These are phyloP conservation scores for Candida oleophila DNA, from an alignment of 805 yeast species.

Conservation along the genomic window DNA sequence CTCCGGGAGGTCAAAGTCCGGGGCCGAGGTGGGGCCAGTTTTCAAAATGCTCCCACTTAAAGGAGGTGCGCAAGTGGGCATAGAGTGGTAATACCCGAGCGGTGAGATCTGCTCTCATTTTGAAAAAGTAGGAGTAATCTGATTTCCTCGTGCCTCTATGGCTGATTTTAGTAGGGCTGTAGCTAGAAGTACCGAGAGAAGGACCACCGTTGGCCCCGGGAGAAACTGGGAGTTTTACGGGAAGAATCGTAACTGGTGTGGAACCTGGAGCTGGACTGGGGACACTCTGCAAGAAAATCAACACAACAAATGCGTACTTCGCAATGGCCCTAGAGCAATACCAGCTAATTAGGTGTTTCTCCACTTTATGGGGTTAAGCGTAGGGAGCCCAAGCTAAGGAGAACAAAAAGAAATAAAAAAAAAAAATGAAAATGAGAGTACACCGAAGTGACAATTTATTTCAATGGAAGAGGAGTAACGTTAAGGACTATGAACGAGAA, in stretches of 20 bases:
- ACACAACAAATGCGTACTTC: too few species aligned
- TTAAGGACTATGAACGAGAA: too few species aligned
- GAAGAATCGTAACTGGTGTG: background rate
- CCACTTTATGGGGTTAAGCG: background rate
- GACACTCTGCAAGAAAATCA: too few species aligned
- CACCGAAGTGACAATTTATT: too few species aligned
- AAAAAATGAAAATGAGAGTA: background rate
- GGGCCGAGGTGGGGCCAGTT: background rate
- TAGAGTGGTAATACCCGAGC: too few species aligned
- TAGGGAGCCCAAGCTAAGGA: background rate
- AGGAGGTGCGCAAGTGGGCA: too few species aligned
- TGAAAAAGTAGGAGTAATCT: background rate
- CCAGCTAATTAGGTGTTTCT: too few species aligned
- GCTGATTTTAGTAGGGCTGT: background rate
- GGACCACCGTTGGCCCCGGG: too few species aligned
- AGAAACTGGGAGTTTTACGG: background rate
- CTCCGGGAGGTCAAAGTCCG: background rate
- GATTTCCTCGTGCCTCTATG: background rate
- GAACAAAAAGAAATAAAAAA: background rate
- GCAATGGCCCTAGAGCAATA: too few species aligned
- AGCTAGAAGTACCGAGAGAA: too few species aligned
- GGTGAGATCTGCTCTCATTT: background rate
- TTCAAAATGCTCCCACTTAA: background rate
- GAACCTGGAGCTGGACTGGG: too few species aligned
- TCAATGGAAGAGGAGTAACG: too few species aligned